Percentiles rank a stretch among this genome's conserved stretches.
Evolutionary conservation across 495 filamentous ascomycete species (phyloP).

Genomic region (Penicillium waksmanii): DNA sequence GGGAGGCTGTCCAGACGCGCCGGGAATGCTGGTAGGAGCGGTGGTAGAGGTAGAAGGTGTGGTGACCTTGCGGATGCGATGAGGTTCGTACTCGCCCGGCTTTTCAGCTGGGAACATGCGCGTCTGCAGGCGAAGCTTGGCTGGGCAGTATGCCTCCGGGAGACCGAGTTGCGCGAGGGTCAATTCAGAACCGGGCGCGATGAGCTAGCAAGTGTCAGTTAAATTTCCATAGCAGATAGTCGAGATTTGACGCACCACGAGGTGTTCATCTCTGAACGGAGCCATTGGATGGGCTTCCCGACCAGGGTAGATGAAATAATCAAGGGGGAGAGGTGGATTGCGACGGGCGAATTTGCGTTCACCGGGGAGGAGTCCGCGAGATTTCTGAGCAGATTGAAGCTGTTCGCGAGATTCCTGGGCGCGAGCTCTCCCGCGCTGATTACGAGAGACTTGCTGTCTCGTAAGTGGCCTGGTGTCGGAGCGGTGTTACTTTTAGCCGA

Average conservation of each 20-base stretch:
- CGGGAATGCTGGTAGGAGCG: no score
- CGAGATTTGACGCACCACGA: constrained; percentile 55
- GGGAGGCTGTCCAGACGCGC: constrained; percentile 34
- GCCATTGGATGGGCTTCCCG: constrained; percentile 54
- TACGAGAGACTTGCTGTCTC: no score
- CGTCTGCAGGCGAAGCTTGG: constrained; percentile 80
- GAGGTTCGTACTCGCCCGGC: constrained; percentile 79
- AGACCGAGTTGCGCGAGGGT: constrained; percentile 94
- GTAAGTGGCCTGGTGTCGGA: no score
- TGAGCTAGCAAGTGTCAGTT: constrained; percentile 58
- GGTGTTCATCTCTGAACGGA: constrained; percentile 77
- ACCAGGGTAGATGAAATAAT: not conserved
- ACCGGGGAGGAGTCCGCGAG: no score
- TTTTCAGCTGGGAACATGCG: constrained; percentile 91
- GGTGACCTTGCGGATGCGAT: constrained; percentile 75
- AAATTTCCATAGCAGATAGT: constrained; percentile 4
- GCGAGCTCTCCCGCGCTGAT: no score
- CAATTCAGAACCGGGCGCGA: constrained; percentile 91
- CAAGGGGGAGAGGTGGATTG: no score
- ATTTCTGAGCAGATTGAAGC: no score
- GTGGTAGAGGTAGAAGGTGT: constrained; percentile 43
- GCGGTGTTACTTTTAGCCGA: no score
- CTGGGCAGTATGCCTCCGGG: constrained; percentile 80
- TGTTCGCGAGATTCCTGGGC: no score
- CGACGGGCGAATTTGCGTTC: no score